Evolutionary conservation across 177 flowering plant species (phyloP).

Genomic region (Vitis hybrid): DNA sequence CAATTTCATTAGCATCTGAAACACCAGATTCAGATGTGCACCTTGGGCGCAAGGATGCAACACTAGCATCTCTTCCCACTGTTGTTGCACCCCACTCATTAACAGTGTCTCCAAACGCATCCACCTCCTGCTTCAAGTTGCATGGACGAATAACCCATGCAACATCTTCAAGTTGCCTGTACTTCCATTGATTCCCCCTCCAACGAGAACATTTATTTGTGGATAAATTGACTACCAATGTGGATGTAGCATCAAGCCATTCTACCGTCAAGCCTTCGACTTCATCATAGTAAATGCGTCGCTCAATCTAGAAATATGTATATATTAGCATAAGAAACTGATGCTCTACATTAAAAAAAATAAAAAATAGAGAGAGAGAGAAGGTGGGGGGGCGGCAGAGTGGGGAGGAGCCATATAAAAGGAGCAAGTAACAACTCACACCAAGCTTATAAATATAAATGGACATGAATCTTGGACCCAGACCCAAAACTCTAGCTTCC

Average conservation of each 20-base stretch:
- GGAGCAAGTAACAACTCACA: slow-evolving; percentile 42
- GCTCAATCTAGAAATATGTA: slow-evolving; percentile 58
- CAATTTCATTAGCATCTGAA: slow-evolving; percentile 21
- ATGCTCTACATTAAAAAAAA: not conserved
- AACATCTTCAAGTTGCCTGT: slow-evolving; percentile 59
- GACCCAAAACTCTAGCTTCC: slow-evolving; percentile 82
- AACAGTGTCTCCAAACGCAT: slow-evolving; percentile 4
- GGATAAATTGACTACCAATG: slow-evolving; percentile 56
- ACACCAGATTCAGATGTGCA: slow-evolving; percentile 1
- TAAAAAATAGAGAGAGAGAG: not conserved
- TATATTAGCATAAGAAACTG: not conserved
- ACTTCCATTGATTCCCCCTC: slow-evolving; percentile 43
- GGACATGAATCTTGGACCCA: slow-evolving; percentile 94
- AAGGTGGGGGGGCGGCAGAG: not conserved
- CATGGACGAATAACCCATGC: slow-evolving; percentile 51
- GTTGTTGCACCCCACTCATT: slow-evolving; percentile 10
- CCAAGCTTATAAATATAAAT: slow-evolving; percentile 69
- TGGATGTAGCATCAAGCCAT: slow-evolving; percentile 87
- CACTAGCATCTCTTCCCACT: not conserved
- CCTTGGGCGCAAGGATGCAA: not conserved
- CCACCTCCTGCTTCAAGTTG: slow-evolving; percentile 25
- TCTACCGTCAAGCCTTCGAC: slow-evolving; percentile 72
- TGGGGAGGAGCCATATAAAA: no score
- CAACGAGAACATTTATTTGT: slow-evolving; percentile 31
- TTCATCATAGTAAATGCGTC: slow-evolving; percentile 88